These are phyloP conservation scores for Xerocomus spinulosus DNA, from an alignment of 768 basidiomycete species.

Conservation along the genomic window DNA sequence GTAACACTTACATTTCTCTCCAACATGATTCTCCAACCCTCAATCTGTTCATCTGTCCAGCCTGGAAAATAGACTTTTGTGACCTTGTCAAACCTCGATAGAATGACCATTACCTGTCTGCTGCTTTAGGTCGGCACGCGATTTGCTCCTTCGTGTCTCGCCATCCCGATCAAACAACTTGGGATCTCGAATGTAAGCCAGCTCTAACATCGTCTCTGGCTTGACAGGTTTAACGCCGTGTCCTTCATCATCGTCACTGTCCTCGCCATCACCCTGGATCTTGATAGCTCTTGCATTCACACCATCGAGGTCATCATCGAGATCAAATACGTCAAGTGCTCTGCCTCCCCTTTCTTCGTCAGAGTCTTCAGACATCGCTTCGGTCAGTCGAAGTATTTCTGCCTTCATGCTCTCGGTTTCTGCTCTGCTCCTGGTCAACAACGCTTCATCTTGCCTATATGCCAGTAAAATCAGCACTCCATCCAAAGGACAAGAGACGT, in stretches of 20 bases:
- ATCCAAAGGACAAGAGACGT: not conserved
- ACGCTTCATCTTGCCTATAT: conserved; percentile 42
- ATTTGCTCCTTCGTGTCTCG: conserved; percentile 64
- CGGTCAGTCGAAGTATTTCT: conserved; percentile 73
- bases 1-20: conserved; percentile 70
- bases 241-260: conserved; percentile 33
- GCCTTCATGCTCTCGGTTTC: conserved; percentile 76
- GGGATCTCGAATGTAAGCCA: conserved; percentile 71
- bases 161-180: conserved; percentile 75
- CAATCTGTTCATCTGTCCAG: conserved; percentile 81
- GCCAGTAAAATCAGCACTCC: conserved; percentile 1
- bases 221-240: conserved; percentile 25
- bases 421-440: conserved; percentile 49
- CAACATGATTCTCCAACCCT: conserved; percentile 89
- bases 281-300: conserved; percentile 40
- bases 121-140: conserved; percentile 58
- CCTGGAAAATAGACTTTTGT: conserved; percentile 35
- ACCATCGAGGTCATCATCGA: conserved; percentile 53
- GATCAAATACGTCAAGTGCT: conserved; percentile 31
- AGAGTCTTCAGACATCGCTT: conserved; percentile 60
- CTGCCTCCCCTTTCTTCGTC: conserved; percentile 46
- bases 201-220: conserved; percentile 65
- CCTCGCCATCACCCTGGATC: conserved; percentile 57
- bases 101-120: conserved; percentile 51
- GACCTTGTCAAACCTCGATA: not conserved